A percentile compares a stretch with the other conserved stretches of the same genome.
Evolutionary conservation across 75 land plant species (phyloP).

Genomic region (Azolla pinnata): DNA sequence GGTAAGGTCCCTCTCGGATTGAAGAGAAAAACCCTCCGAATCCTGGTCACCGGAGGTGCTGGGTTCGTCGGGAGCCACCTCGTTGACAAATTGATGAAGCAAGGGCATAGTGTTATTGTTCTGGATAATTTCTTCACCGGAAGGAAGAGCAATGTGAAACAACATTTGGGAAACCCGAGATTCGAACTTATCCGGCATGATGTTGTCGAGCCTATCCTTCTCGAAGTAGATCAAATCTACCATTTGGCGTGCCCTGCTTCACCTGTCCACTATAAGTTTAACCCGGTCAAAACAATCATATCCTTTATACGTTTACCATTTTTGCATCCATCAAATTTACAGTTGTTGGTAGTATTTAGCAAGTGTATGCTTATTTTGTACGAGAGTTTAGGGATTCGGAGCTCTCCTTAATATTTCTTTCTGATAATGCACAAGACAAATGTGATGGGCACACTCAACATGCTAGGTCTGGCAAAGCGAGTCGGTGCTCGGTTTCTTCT

Average conservation of each 20-base stretch:
- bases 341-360: too few species aligned
- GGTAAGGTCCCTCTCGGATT: slow-evolving; percentile 80
- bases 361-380: too few species aligned
- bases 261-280: slow-evolving; percentile 95
- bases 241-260: slow-evolving; percentile 97
- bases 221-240: slow-evolving; percentile 98
- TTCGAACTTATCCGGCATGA: slow-evolving; percentile 94
- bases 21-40: slow-evolving; percentile 58
- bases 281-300: slow-evolving; percentile 98
- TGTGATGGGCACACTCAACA: slow-evolving; percentile 79
- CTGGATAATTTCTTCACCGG: slow-evolving; percentile 97
- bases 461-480: slow-evolving; percentile 78
- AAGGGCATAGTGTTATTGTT: slow-evolving; percentile 94
- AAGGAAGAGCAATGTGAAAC: slow-evolving; percentile 89
- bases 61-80: slow-evolving; percentile 94
- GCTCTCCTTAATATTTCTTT: background rate
- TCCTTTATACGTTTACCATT: slow-evolving; percentile 37
- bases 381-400: background rate
- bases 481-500: slow-evolving; percentile 72
- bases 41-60: slow-evolving; percentile 92
- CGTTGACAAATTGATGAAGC: slow-evolving; percentile 72
- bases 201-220: slow-evolving; percentile 80
- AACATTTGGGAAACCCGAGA: slow-evolving; percentile 80
- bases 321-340: background rate
- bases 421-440: slow-evolving; percentile 85